Percentiles rank a stretch among this genome's conserved stretches.
Conservation (phyloP, 345 rosid species). For the Diplotaxis tenuifolia region DNA sequence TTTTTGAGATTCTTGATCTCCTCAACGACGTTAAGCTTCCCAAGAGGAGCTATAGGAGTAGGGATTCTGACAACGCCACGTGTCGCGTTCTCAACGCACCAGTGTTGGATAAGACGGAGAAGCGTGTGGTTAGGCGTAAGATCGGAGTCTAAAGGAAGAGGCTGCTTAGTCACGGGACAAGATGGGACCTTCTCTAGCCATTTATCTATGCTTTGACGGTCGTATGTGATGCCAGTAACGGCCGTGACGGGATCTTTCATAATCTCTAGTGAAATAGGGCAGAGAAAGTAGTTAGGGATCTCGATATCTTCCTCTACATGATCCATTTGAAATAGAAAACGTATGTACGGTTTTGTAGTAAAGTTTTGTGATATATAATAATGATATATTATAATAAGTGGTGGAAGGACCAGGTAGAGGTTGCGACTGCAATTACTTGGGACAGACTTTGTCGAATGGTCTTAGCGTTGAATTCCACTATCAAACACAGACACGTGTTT, state of each 20-base stretch:
- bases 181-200: slow-evolving; percentile 48
- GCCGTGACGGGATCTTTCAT: slow-evolving; percentile 85
- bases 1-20: slow-evolving; percentile 39
- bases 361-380: neutral
- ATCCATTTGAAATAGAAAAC: slow-evolving; percentile 13
- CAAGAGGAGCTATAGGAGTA: slow-evolving; percentile 51
- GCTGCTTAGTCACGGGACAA: slow-evolving; percentile 74
- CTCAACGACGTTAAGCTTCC: slow-evolving; percentile 36
- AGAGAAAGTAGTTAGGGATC: slow-evolving; percentile 58
- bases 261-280: slow-evolving; percentile 81
- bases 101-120: slow-evolving; percentile 66
- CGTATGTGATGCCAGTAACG: slow-evolving; percentile 80
- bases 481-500: neutral
- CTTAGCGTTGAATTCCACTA: slow-evolving; percentile 29
- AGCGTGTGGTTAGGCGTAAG: slow-evolving; percentile 76
- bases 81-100: slow-evolving; percentile 57
- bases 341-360: neutral
- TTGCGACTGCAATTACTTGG: slow-evolving; percentile 33
- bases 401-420: slow-evolving; percentile 16
- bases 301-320: slow-evolving; percentile 46
- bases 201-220: slow-evolving; percentile 67
- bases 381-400: too few relatives aligned
- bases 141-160: slow-evolving; percentile 52
- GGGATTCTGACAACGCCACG: slow-evolving; percentile 51
- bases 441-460: slow-evolving; percentile 17